These are phyloP conservation scores for Oryza brachyantha DNA, from an alignment of 176 grass and related monocot genomes.

Conservation along the genomic window DNA sequence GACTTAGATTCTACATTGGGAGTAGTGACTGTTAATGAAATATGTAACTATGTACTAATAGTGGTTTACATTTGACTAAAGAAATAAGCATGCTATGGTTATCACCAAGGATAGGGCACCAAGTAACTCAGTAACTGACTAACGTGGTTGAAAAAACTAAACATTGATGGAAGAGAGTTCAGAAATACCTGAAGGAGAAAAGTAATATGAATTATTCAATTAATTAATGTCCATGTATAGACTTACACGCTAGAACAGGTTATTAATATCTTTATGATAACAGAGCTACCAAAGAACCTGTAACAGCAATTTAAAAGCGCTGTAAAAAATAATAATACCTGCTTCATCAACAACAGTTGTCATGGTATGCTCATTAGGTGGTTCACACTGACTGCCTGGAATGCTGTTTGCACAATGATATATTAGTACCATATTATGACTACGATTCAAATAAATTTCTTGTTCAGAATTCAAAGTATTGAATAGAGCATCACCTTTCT, in stretches of 20 bases:
- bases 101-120: background rate
- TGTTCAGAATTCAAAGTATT: background rate
- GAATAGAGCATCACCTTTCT: conserved; percentile 28
- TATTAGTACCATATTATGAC: background rate
- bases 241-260: background rate
- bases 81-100: background rate
- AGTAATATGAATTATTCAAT: conserved; percentile 8
- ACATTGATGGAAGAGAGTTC: background rate
- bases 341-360: conserved; percentile 6
- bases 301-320: background rate
- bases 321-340: conserved; percentile 16
- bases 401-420: conserved; percentile 9
- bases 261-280: background rate
- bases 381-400: conserved; percentile 30
- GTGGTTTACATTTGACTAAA: background rate
- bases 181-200: background rate
- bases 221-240: background rate
- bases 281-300: background rate
- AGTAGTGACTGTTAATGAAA: conserved; percentile 7
- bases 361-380: conserved; percentile 12
- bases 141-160: background rate
- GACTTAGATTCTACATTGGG: conserved; percentile 5
- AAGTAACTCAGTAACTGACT: background rate
- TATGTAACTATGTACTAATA: no score
- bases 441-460: no score